phyloP scores from a whole-genome alignment of 2,329 filamentous ascomycete species.

The Diaporthe velutina region DNA sequence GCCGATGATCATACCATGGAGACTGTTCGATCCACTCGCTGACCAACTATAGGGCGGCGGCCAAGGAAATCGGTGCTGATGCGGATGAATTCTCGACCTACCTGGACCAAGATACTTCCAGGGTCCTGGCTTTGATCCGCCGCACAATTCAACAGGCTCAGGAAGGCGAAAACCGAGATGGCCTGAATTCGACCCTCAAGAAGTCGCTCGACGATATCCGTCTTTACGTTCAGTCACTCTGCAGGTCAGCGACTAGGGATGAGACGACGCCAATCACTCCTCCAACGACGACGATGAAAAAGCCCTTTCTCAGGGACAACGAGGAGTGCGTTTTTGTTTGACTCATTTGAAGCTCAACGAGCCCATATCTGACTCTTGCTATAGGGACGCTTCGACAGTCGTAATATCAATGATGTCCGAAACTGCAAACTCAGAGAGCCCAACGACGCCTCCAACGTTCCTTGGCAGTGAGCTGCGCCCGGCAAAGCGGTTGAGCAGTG shows the following conservation, averaged over 20 bases:
- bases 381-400: not conserved
- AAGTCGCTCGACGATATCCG: constrained; percentile 30
- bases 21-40: not conserved
- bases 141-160: constrained; percentile 32
- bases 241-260: constrained; percentile 8
- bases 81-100: constrained; percentile 24
- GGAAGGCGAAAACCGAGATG: constrained; percentile 14
- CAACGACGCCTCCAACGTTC: not conserved
- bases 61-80: constrained; percentile 30
- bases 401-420: not conserved
- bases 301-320: not conserved
- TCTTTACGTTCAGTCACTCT: constrained; percentile 33
- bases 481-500: constrained; percentile 18
- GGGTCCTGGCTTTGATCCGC: constrained; percentile 31
- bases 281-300: not conserved
- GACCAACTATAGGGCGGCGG: constrained; percentile 18
- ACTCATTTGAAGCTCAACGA: accelerated
- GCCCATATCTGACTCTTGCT: not conserved
- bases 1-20: not conserved
- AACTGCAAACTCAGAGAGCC: not conserved
- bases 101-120: constrained; percentile 33
- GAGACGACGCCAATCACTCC: not conserved
- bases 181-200: constrained; percentile 16
- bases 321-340: constrained; percentile 15
- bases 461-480: not conserved